phyloP scores from a whole-genome alignment of 192 early-diverging fungal species.

The Glomus cerebriforme region DNA sequence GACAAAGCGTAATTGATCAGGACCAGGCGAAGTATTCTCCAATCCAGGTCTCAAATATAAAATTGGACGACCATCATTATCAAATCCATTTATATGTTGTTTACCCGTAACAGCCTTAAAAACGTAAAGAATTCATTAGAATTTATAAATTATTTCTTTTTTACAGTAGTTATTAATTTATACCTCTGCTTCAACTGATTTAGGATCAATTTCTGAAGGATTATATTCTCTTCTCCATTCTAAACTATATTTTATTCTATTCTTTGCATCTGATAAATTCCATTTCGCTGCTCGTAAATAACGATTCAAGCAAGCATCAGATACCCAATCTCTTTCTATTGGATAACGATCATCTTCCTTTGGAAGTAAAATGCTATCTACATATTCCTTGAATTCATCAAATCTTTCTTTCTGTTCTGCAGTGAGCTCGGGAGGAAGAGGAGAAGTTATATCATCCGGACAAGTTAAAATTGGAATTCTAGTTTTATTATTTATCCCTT shows the following conservation, averaged over 20 bases:
- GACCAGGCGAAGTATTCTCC: constrained; percentile 78
- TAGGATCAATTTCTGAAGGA: constrained; percentile 69
- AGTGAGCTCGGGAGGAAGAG: not conserved
- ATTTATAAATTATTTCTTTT: too few relatives aligned
- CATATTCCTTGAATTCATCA: constrained; percentile 5
- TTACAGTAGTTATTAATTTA: too few relatives aligned
- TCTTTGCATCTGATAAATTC: constrained; percentile 63
- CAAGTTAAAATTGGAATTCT: not conserved
- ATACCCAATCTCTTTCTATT: constrained; percentile 33
- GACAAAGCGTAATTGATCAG: constrained; percentile 77
- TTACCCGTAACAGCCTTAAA: constrained; percentile 73
- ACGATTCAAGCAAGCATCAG: constrained; percentile 61
- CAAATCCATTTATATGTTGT: constrained; percentile 82
- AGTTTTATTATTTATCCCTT: not conserved
- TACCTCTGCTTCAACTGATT: constrained; percentile 77
- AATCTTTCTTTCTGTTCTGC: constrained; percentile 20
- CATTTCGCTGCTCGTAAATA: constrained; percentile 77
- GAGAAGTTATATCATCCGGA: not conserved
- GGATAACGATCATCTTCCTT: not conserved
- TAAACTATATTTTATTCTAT: constrained; percentile 72
- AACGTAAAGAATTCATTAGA: not conserved
- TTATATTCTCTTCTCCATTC: constrained; percentile 76
- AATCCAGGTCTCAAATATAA: constrained; percentile 76
- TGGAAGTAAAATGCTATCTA: constrained; percentile 15
- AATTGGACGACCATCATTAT: constrained; percentile 71